Base-by-base conservation (phyloP, 495 filamentous ascomycete species). In the Hypomontagnella submonticulosa region DNA sequence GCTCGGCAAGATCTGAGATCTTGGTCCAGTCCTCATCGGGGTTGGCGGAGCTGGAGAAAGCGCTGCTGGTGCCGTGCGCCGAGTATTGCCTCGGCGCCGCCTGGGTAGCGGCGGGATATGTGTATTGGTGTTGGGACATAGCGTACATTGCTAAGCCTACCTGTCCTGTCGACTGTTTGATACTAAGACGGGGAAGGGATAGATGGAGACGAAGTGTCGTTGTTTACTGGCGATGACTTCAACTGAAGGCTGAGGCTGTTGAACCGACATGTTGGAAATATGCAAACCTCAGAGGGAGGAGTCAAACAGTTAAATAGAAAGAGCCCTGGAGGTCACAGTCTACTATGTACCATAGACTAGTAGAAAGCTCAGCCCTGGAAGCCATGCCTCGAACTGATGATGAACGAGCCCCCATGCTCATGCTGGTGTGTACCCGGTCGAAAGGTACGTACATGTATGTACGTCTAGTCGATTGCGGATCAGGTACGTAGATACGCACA, bases 11-110 rank as follows among this genome's bases (percentile, higher is more conserved):
- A 74, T 98, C 94, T 42, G 95, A 97, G 78, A 98, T 97, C 86
- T 98, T 95, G 73, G 94, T 98, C 94, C 94, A 98, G 81, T 98
- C 94, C 79, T 98, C 94, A 68, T 97, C 93, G 55, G 95, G 93
- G 77, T 97, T 95, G 69, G 95, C 96, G 61, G 91, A 95, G 66
- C 90, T 90, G 80, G 93, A 96, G 85, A 97, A 97, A 64, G 96
- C 95, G 76, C 92, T 97, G 80, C 93, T 96, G 42, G 92, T 96
- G 63, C 87, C 88, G 73, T 92, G 89, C 56, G 73, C 83, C 13
- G 85, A 82, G 65, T 85, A 87, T 65, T 88, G 87, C 63, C 88
- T 86, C 41, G 90, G 71, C 18, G 79, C 70, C 30, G 72, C 23
- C 23, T 27, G 23, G 23, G 23, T 68, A 27, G 76, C 69, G 27